Evolutionary conservation across 2,329 filamentous ascomycete genomes (phyloP).

Genomic region (Shiraia sp.): DNA sequence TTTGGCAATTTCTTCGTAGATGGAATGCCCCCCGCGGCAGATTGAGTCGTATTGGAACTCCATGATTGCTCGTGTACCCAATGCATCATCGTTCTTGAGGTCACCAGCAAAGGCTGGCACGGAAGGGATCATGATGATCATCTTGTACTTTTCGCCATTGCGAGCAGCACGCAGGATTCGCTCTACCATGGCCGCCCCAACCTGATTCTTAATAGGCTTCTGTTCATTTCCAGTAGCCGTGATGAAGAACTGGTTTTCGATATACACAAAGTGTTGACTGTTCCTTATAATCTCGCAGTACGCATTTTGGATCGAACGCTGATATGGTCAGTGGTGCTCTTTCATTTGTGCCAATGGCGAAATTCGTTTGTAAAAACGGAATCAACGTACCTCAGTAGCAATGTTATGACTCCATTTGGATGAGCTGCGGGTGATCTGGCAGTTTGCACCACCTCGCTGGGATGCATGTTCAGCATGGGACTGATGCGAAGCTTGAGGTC

Average conservation of each 20-base stretch:
- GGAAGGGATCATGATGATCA: constrained; percentile 77
- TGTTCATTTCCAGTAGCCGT: constrained; percentile 75
- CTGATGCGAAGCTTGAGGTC: constrained; percentile 3
- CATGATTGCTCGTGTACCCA: constrained; percentile 84
- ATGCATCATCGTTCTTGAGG: constrained; percentile 69
- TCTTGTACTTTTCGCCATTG: constrained; percentile 68
- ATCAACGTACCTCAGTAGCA: constrained; percentile 57
- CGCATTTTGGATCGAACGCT: constrained; percentile 83
- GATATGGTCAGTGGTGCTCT: constrained; percentile 6
- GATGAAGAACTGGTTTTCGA: constrained; percentile 89
- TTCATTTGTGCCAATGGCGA: no score
- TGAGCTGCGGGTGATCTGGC: constrained; percentile 45
- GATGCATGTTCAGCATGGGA: constrained; percentile 38
- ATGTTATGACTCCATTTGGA: constrained; percentile 65
- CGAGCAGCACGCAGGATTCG: constrained; percentile 72
- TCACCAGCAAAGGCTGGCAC: constrained; percentile 84
- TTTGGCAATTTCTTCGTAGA: constrained; percentile 70
- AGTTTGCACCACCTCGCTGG: constrained; percentile 34
- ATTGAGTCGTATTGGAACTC: constrained; percentile 81
- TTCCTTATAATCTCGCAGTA: constrained; percentile 74
- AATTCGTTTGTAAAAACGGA: constrained; percentile 5
- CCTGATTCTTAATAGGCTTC: constrained; percentile 73
- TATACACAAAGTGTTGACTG: constrained; percentile 75
- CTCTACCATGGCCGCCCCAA: constrained; percentile 78
- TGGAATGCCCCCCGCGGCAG: constrained; percentile 74